Percentiles rank a stretch among this genome's conserved stretches.
These are phyloP conservation scores for Lichtheimia ramosa DNA, from an alignment of 371 early-diverging fungal genomes.

Conservation along the genomic window DNA sequence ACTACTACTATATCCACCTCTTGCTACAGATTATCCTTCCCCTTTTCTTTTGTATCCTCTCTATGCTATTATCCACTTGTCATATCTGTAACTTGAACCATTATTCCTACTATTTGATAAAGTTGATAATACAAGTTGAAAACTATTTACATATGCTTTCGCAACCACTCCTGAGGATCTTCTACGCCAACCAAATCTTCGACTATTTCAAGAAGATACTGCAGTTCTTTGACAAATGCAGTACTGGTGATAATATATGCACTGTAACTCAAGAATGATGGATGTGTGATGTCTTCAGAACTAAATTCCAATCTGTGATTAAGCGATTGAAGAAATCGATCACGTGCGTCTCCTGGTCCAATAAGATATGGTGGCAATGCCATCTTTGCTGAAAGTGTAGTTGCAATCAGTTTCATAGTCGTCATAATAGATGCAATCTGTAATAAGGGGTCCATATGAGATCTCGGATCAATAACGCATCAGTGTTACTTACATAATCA, in stretches of 20 bases:
- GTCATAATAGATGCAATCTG: constrained; percentile 45
- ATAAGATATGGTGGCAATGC: constrained; percentile 43
- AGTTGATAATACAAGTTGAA: too few species aligned
- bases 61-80: too few species aligned
- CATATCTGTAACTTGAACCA: too few species aligned
- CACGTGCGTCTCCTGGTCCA: constrained; percentile 29
- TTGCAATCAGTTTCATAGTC: constrained; percentile 37
- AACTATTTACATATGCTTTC: not conserved
- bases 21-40: too few species aligned
- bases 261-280: constrained; percentile 31
- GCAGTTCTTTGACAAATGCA: constrained; percentile 36
- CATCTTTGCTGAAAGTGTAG: constrained; percentile 37
- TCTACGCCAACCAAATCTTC: constrained; percentile 40
- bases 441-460: not conserved
- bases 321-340: constrained; percentile 19
- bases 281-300: constrained; percentile 22
- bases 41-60: too few species aligned
- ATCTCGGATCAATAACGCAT: too few species aligned
- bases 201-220: constrained; percentile 21
- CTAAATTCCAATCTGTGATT: constrained; percentile 25
- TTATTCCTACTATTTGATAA: too few species aligned
- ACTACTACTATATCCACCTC: too few species aligned
- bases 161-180: constrained; percentile 38
- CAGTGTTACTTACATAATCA: constrained; percentile 32
- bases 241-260: constrained; percentile 36